These are phyloP conservation scores for slime mould (Dictyostelium discoideum) DNA, from an alignment of 78 protist species.

Conservation along the genomic window DNA sequence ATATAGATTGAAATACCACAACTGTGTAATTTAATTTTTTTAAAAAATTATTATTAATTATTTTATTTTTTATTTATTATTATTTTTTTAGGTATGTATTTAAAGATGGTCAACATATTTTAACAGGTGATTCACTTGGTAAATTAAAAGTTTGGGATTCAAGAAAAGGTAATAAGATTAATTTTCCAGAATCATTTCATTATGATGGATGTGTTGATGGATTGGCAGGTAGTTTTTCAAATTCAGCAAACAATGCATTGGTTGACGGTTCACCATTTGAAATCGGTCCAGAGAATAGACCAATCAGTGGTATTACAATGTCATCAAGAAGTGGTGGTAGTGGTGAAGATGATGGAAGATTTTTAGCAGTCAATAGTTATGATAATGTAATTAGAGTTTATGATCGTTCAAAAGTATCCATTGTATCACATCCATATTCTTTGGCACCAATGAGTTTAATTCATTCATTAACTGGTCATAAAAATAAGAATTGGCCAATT, in stretches of 20 bases:
- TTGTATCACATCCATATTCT: constrained; percentile 75
- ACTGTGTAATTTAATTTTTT: too few relatives aligned
- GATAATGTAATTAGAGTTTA: constrained; percentile 84
- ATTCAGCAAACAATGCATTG: not conserved
- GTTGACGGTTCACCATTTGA: constrained; percentile 39
- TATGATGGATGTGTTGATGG: constrained; percentile 71
- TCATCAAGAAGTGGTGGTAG: not conserved
- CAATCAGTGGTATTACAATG: constrained; percentile 45
- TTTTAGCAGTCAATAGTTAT: constrained; percentile 80
- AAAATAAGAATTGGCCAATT: constrained; percentile 87
- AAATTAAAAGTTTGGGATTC: constrained; percentile 78
- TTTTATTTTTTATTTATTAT: not conserved
- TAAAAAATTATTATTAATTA: not conserved
- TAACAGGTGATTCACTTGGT: constrained; percentile 84
- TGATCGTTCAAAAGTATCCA: constrained; percentile 68
- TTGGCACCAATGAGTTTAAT: constrained; percentile 34
- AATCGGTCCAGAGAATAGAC: constrained; percentile 53
- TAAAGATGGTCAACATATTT: constrained; percentile 66
- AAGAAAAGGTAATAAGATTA: constrained; percentile 38
- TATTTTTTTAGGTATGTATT: constrained; percentile 43
- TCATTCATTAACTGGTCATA: constrained; percentile 78
- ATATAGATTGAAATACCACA: not conserved
- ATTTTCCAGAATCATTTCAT: constrained; percentile 60
- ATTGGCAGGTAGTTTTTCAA: not conserved
- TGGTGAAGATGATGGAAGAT: constrained; percentile 83